These are phyloP conservation scores for Hysterium pulicare DNA, from an alignment of 2,329 filamentous ascomycete species.

Conservation along the genomic window DNA sequence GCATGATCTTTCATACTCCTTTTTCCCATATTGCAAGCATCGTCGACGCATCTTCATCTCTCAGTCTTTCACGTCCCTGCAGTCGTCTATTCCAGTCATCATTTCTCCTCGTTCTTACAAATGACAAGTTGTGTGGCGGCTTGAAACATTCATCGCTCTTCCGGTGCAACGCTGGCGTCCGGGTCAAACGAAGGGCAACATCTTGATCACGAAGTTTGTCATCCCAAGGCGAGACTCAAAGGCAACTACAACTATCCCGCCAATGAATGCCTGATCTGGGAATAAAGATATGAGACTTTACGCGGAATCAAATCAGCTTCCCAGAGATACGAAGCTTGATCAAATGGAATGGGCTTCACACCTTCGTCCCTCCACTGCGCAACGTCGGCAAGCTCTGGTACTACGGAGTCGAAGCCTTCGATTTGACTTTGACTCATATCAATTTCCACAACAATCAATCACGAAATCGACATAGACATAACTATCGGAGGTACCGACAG, in stretches of 20 bases:
- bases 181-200: slow-evolving; percentile 13
- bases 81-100: too few relatives aligned
- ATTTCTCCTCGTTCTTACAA: too few relatives aligned
- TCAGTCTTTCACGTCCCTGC: too few relatives aligned
- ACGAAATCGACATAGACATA: slow-evolving; percentile 2
- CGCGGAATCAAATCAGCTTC: background rate
- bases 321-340: background rate
- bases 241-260: too few relatives aligned
- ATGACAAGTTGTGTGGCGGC: slow-evolving; percentile 4
- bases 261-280: too few relatives aligned
- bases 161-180: slow-evolving; percentile 10
- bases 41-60: too few relatives aligned
- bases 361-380: too few relatives aligned
- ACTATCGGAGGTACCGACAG: slow-evolving; percentile 6
- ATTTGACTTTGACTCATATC: slow-evolving; percentile 9
- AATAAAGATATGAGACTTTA: too few relatives aligned
- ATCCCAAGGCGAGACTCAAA: too few relatives aligned
- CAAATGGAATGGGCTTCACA: background rate
- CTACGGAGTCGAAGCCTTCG: slow-evolving; percentile 6
- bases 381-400: slow-evolving; percentile 14
- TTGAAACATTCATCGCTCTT: slow-evolving; percentile 8
- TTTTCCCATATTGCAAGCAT: too few relatives aligned
- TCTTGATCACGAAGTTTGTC: too few relatives aligned
- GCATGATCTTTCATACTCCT: too few relatives aligned
- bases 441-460: slow-evolving; percentile 13